Conservation (phyloP, 1,284 basidiomycete species). For the Ceratobasidium sp. region DNA sequence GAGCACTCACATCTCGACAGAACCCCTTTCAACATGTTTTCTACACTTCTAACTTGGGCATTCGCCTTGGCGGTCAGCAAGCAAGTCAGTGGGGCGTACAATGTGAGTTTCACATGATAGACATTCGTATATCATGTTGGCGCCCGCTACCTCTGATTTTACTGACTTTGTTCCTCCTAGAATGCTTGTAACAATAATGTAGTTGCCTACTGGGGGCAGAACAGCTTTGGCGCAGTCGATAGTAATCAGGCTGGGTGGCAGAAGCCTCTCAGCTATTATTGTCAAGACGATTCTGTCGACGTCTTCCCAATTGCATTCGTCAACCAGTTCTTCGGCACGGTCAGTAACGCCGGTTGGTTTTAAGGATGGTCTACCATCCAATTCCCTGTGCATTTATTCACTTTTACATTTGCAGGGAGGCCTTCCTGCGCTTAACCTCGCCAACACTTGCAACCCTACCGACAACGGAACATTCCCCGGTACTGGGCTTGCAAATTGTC, state of each 20-base stretch:
- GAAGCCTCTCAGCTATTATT: constrained; percentile 63
- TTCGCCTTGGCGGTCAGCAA: constrained; percentile 8
- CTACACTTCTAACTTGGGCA: constrained; percentile 2
- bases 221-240: constrained; percentile 64
- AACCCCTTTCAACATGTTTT: neutral
- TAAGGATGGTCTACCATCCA: neutral
- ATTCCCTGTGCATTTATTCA: constrained; percentile 2
- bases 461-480: constrained; percentile 58
- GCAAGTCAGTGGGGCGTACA: constrained; percentile 21
- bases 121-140: neutral
- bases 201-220: constrained; percentile 67
- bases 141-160: too few relatives aligned
- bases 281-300: constrained; percentile 64
- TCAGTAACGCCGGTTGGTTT: neutral
- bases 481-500: constrained; percentile 62
- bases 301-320: constrained; percentile 59
- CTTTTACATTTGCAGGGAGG: constrained; percentile 50
- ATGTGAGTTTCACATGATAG: neutral
- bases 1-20: neutral
- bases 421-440: constrained; percentile 64
- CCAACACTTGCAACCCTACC: constrained; percentile 52
- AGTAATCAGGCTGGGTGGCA: constrained; percentile 53
- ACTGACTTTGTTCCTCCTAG: neutral
- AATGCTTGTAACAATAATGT: constrained; percentile 40
- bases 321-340: constrained; percentile 63